phyloP scores from a whole-genome alignment of 108 stramenopile species.

The Mediolabrus comicus region DNA sequence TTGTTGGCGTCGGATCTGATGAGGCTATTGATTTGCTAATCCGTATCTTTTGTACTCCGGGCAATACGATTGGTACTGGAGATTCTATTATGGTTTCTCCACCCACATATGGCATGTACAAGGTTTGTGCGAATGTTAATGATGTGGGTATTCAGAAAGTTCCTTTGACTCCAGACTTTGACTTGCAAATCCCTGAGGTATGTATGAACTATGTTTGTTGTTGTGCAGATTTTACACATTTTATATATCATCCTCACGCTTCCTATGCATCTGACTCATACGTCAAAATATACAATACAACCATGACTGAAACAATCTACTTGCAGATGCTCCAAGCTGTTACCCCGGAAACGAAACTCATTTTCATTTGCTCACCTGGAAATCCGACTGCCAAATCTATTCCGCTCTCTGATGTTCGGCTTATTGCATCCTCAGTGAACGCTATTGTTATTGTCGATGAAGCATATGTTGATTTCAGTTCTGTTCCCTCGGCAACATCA shows the following conservation, averaged over 20 bases:
- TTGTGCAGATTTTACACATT: background rate
- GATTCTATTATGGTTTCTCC: slow-evolving; percentile 89
- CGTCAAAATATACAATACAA: background rate
- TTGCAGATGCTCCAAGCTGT: slow-evolving; percentile 66
- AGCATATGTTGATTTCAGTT: slow-evolving; percentile 92
- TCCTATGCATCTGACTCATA: background rate
- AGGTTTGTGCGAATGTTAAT: slow-evolving; percentile 94
- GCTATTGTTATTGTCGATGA: slow-evolving; percentile 94
- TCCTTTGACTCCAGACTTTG: slow-evolving; percentile 81
- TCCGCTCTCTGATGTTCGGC: slow-evolving; percentile 69
- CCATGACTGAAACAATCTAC: background rate
- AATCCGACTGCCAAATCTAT: slow-evolving; percentile 93
- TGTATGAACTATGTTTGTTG: background rate
- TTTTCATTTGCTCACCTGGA: slow-evolving; percentile 94
- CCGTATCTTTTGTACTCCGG: slow-evolving; percentile 92
- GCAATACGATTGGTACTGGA: slow-evolving; percentile 27
- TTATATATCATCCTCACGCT: background rate
- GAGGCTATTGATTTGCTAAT: slow-evolving; percentile 97
- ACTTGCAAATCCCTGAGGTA: slow-evolving; percentile 68
- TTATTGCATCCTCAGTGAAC: slow-evolving; percentile 50
- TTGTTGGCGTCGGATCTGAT: slow-evolving; percentile 95
- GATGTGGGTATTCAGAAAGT: slow-evolving; percentile 78
- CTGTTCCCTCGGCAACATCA: slow-evolving; percentile 29
- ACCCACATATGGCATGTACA: slow-evolving; percentile 98
- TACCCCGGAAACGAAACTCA: slow-evolving; percentile 74